These are phyloP conservation scores for Pelargonium citronellum DNA, from an alignment of 441 rosid species.

Conservation along the genomic window DNA sequence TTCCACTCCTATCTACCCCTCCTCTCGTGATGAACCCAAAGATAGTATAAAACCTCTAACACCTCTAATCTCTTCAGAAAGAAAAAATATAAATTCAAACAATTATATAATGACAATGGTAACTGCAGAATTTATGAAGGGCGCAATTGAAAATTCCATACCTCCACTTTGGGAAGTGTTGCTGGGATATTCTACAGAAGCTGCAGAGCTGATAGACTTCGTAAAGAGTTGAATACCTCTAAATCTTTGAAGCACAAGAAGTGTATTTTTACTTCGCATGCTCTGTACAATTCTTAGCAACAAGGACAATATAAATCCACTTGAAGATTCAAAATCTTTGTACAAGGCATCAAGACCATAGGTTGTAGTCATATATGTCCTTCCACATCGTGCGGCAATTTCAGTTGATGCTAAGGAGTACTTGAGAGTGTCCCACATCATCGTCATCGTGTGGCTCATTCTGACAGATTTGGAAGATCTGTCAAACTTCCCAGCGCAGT, in stretches of 20 bases:
- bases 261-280: conserved; percentile 47
- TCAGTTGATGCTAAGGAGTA: conserved; percentile 83
- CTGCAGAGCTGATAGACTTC: conserved; percentile 65
- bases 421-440: conserved; percentile 92
- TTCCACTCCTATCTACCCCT: background rate
- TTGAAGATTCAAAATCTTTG: conserved; percentile 66
- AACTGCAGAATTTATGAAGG: background rate
- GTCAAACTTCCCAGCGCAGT: conserved; percentile 44
- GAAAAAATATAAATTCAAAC: background rate
- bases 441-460: conserved; percentile 47
- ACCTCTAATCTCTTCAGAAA: background rate
- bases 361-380: conserved; percentile 42
- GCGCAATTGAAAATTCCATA: conserved; percentile 22
- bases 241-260: conserved; percentile 80
- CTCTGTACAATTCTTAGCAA: conserved; percentile 62
- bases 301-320: conserved; percentile 64
- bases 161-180: conserved; percentile 43
- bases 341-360: conserved; percentile 46
- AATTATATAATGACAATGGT: conserved; percentile 4
- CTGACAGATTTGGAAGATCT: conserved; percentile 36
- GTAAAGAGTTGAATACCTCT: conserved; percentile 75
- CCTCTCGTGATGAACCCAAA: background rate
- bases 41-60: background rate
- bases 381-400: conserved; percentile 64
- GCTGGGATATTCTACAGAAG: conserved; percentile 35